Evolutionary conservation across 257 asterid genomes (phyloP), one percentile per base, ranked within the genome.

Genomic region (Solanum etuberosum): DNA sequence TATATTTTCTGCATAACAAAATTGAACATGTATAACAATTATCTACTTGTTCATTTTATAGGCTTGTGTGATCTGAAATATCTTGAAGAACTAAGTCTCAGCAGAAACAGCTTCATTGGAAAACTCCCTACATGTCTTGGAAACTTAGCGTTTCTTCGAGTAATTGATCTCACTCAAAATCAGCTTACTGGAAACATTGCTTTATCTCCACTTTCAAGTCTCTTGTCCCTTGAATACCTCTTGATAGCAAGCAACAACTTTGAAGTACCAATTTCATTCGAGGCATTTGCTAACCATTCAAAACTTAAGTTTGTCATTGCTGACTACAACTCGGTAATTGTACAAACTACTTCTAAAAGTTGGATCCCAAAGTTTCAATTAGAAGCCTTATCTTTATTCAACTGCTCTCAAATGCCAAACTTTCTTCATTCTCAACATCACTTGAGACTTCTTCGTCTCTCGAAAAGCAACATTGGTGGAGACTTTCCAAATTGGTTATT

Each of bases 401-500:
- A 23, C 54, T n/a, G 38, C 31, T 38, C 73, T 34, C 48, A 65
- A 4, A 35, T 84, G 11, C 87, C 87, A 57, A 59, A 31, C 9
- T 84, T 84, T 34, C 87, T 84, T 61, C 27, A 65, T 84, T 84
- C 46, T 65, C 87, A 84, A 65, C 76, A 40, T 38, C 54, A 65
- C 9, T 35, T 84, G 21, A 84, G 37, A 27, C 14, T 65, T 63
- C 37, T 84, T 25, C 16, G n/a, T 40, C 81, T 84, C 43, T 40
- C 87, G 2, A 6, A 65, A 25, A 34, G 77, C 32, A 57, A 34
- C 38, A 59, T 84, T n/a, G 65, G 87, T 83, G 72, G 72, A 68
- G n/a, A 85, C 78, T 85, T 85, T 27, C 87, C 87, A 61, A 85
- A 61, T 68, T 85, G 87, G 87, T 67, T 85, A 78, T 25, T 67